A percentile compares a stretch with the other conserved stretches of the same genome.
Conservation (phyloP, 164 flowering plant genomes). For the Sedum album region DNA sequence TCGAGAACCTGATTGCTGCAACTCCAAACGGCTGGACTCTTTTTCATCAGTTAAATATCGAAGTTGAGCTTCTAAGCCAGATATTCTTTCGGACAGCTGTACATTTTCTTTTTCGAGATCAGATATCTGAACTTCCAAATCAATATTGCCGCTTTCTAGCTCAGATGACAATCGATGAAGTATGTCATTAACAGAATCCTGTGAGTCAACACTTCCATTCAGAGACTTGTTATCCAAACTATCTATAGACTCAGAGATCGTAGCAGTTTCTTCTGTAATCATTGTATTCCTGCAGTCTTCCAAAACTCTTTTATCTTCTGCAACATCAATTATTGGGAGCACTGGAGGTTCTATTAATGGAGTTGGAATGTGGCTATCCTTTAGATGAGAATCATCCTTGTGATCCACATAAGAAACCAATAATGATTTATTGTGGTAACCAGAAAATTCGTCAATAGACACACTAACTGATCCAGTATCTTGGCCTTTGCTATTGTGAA, state of each 20-base stretch:
- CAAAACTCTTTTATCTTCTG: slow-evolving; percentile 29
- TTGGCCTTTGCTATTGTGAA: background rate
- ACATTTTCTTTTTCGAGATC: slow-evolving; percentile 64
- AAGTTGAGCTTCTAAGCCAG: slow-evolving; percentile 62
- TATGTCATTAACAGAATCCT: slow-evolving; percentile 34
- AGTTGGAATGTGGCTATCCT: slow-evolving; percentile 24
- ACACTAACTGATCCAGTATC: background rate
- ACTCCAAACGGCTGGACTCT: slow-evolving; percentile 36
- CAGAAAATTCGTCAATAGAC: background rate
- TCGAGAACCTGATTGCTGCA: slow-evolving; percentile 33
- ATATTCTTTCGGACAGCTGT: slow-evolving; percentile 49
- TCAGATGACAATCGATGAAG: slow-evolving; percentile 41
- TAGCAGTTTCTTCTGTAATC: slow-evolving; percentile 21
- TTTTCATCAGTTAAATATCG: slow-evolving; percentile 51
- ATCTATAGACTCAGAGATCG: slow-evolving; percentile 32
- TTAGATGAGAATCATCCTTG: slow-evolving; percentile 24
- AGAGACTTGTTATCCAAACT: slow-evolving; percentile 15
- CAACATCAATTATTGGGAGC: slow-evolving; percentile 25
- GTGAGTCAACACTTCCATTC: slow-evolving; percentile 20
- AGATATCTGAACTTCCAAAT: slow-evolving; percentile 43
- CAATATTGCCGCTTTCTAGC: slow-evolving; percentile 36
- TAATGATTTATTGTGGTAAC: background rate
- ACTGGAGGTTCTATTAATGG: slow-evolving; percentile 22
- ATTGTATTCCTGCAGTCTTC: slow-evolving; percentile 27
- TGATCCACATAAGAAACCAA: too few species aligned